Evolutionary conservation across 768 basidiomycete genomes (phyloP).

Genomic region (Podaxis sp.): DNA sequence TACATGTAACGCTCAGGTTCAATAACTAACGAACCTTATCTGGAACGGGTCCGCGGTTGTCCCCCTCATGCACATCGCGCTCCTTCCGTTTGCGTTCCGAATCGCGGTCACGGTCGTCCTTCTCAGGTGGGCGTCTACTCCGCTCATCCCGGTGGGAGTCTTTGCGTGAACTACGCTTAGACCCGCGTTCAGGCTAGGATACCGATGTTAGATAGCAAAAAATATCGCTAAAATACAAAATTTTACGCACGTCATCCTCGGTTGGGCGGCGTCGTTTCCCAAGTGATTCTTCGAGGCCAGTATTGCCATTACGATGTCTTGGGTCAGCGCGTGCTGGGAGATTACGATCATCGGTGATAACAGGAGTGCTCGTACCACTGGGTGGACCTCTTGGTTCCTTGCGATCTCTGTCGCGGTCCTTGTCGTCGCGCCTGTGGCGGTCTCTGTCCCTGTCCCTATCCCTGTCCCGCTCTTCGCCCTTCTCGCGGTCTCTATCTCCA

Average conservation of each 20-base stretch:
- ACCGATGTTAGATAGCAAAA: slow-evolving; percentile 12
- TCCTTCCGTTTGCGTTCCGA: slow-evolving; percentile 39
- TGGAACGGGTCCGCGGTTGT: slow-evolving; percentile 37
- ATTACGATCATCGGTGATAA: slow-evolving; percentile 46
- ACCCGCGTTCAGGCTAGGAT: slow-evolving; percentile 60
- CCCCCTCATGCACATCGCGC: slow-evolving; percentile 53
- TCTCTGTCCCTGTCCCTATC: slow-evolving; percentile 50
- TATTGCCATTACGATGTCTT: slow-evolving; percentile 45
- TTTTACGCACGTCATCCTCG: slow-evolving; percentile 67
- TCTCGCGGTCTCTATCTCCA: slow-evolving; percentile 42
- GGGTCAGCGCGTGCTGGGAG: slow-evolving; percentile 58
- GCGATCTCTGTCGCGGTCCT: slow-evolving; percentile 59
- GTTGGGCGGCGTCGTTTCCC: slow-evolving; percentile 66
- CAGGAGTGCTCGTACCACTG: slow-evolving; percentile 29
- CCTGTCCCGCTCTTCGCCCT: slow-evolving; percentile 54
- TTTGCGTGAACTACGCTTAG: slow-evolving; percentile 81
- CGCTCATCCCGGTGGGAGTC: slow-evolving; percentile 76
- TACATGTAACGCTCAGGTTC: neutral
- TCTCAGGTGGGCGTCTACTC: slow-evolving; percentile 58
- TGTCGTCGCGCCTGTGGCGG: slow-evolving; percentile 54
- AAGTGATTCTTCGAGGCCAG: slow-evolving; percentile 54
- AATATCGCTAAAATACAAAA: neutral
- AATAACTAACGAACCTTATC: slow-evolving; percentile 50
- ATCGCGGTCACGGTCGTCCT: slow-evolving; percentile 59
- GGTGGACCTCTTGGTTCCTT: slow-evolving; percentile 55